Base-by-base conservation (phyloP, 768 basidiomycete species). In the Rhodotorula babjevae region DNA sequence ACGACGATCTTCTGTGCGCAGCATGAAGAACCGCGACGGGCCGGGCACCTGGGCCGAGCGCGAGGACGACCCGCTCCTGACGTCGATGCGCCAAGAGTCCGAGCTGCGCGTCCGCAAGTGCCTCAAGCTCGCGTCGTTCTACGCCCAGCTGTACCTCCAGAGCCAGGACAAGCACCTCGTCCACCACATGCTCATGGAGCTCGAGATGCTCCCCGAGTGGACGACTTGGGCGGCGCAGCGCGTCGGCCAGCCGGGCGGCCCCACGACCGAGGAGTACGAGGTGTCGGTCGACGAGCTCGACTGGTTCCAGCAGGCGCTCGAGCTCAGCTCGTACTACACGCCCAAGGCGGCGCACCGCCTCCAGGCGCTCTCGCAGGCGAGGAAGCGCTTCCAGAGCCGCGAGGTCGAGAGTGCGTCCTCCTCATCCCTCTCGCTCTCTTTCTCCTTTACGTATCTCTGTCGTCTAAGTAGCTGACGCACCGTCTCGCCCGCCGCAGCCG, bases 291-390 rank as follows among this genome's bases (percentile, higher is more conserved):
- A 56, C 0, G 73, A 75, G 49, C 59, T 75, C 25, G 69, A 75
- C n/a, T 75, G 73, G 71, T 64, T 68, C 29, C 71, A 72, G 46
- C 66, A 67, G n/a, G 71, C 71, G 4, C 71, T 72, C 59, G 71
- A 72, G 59, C 59, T 72, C 1, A 56, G 58, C 44, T 72, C 67
- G 7, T 72, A 72, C 63, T 72, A 72, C 63, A 72, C 66, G 27
- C 71, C 71, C 19, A 72, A 65, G 36, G 66, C 71, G 0, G 59
- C 63, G 27, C 53, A 57, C 53, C 62, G 71, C 12, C 59, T 72
- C 21, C 27, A 53, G 36, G 63, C 63, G 21, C 27, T 72, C 1
- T 18, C 63, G 10, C 56, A 47, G 23, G 58, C 58, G 16, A 58
- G 71, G 21, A 10, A 19, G n/a, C 49, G n/a, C 27, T 36, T 15